Base-by-base conservation (phyloP, 176 grass and related monocot species). In the Tillandsia fasciculata region DNA sequence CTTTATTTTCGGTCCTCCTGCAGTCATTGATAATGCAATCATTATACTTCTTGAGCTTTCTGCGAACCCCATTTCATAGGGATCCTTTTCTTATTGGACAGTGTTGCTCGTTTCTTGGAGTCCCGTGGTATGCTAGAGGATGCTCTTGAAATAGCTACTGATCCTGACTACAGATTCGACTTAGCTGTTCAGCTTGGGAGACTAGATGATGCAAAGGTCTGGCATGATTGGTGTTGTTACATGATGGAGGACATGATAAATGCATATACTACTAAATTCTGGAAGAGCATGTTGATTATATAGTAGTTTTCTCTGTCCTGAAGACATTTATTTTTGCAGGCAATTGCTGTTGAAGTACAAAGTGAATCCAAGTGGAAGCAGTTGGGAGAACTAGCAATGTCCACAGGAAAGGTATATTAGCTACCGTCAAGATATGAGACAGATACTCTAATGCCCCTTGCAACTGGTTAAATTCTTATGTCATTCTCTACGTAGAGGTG, bases 291-390 rank as follows among this genome's bases (percentile, higher is more conserved):
- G 33, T 42, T 42, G 33, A 42, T 42, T 42, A n/a, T 67, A 13
- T 47, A 48, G 29, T 48, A 20, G 48, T 49, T 15, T 33, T 49
- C 15, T n/a, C 73, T 20, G 48, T 74, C 8, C 77, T 83, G 1
- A 52, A 23, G 63, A 18, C 17, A 78, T 23, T 61, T 61, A 9
- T 20, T 61, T 42, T 23, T 61, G 56, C 56, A 61, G 56, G 56
- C 56, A 61, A 61, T 61, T 33, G 89, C 89, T 2, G 72, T 69
- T 77, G 89, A 93, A 81, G 79, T 86, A n/a, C 94, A 93, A 81
- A 93, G 89, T 74, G 89, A 97, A 77, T 97, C 94, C 12, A 97
- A 97, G 80, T 97, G 89, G 94, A 97, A 97, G 74, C 89, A 93
- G 82, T 68, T 97, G 71, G 94, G 94, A 24, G 94, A 93, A 61